Evolutionary conservation across 805 yeast genomes (phyloP).

Genomic region (Ogataea dorogensis): DNA sequence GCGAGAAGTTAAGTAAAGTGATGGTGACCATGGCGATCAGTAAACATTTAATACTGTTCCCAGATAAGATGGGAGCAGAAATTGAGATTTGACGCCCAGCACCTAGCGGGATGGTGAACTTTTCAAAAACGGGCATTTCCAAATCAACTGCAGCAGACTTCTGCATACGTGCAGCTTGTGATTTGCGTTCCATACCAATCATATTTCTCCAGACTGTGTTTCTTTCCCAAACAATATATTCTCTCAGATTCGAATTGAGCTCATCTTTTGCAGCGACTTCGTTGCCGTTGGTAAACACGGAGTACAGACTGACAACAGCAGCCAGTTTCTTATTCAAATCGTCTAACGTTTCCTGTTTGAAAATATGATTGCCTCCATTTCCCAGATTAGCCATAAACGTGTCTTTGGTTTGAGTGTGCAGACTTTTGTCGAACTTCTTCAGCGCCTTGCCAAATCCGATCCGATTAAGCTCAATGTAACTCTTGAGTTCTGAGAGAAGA

Average conservation of each 20-base stretch:
- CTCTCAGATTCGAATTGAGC: conserved; percentile 61
- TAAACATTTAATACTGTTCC: conserved; percentile 42
- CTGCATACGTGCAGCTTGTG: conserved; percentile 64
- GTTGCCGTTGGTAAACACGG: conserved; percentile 38
- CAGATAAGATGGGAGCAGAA: conserved; percentile 39
- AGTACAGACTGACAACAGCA: conserved; percentile 38
- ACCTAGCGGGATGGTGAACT: conserved; percentile 28
- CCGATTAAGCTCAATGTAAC: conserved; percentile 77
- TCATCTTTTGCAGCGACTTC: conserved; percentile 43
- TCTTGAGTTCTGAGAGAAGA: conserved; percentile 73
- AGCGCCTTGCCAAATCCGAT: conserved; percentile 89
- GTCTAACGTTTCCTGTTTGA: conserved; percentile 46
- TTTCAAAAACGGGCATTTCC: conserved; percentile 17
- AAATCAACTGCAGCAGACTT: conserved; percentile 29
- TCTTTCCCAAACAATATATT: conserved; percentile 95
- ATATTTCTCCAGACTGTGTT: conserved; percentile 97
- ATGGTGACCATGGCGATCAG: conserved; percentile 50
- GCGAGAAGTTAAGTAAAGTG: conserved; percentile 48
- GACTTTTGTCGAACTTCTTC: conserved; percentile 87
- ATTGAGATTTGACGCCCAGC: conserved; percentile 29
- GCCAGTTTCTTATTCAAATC: conserved; percentile 53
- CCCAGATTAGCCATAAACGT: conserved; percentile 53
- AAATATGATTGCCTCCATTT: conserved; percentile 48
- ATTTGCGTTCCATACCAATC: conserved; percentile 83
- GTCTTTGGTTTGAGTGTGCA: conserved; percentile 58